Conservation (phyloP, 2,329 filamentous ascomycete species). For the Lecanoromycetidae sp. region DNA sequence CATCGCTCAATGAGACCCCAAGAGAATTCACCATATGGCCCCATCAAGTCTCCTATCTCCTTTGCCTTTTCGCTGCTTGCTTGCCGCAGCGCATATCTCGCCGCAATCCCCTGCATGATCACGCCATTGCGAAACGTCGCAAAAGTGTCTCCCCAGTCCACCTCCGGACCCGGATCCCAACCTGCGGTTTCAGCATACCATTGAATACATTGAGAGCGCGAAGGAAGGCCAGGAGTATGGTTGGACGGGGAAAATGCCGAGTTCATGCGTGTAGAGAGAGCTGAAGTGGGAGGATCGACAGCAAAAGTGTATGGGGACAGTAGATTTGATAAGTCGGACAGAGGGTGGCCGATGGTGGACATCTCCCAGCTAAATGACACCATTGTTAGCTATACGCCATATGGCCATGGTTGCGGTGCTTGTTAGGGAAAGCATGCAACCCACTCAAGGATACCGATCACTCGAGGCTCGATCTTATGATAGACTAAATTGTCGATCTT, state of each 20-base stretch:
- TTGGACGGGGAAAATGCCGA: constrained; percentile 47
- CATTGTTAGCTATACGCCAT: constrained; percentile 21
- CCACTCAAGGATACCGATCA: constrained; percentile 84
- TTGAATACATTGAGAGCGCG: constrained; percentile 43
- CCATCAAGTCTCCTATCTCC: constrained; percentile 57
- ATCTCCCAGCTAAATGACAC: constrained; percentile 61
- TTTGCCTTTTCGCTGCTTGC: constrained; percentile 76
- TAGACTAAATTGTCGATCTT: constrained; percentile 90
- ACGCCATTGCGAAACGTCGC: constrained; percentile 46
- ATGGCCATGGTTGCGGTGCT: constrained; percentile 30
- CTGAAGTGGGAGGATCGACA: constrained; percentile 20
- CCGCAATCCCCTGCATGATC: constrained; percentile 83
- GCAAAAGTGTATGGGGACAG: constrained; percentile 36
- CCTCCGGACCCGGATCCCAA: constrained; percentile 51
- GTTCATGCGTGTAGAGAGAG: constrained; percentile 28
- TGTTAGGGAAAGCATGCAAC: constrained; percentile 25
- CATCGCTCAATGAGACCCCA: constrained; percentile 57
- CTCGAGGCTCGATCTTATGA: constrained; percentile 72
- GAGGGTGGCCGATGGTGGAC: constrained; percentile 91
- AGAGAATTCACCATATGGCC: constrained; percentile 62
- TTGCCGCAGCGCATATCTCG: constrained; percentile 70
- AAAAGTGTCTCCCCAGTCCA: constrained; percentile 55
- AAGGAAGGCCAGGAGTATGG: constrained; percentile 54
- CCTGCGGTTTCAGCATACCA: constrained; percentile 60
- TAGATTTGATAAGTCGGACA: constrained; percentile 81